Evolutionary conservation across 2,329 filamentous ascomycete genomes (phyloP).

Genomic region (Blumeriella jaapii): DNA sequence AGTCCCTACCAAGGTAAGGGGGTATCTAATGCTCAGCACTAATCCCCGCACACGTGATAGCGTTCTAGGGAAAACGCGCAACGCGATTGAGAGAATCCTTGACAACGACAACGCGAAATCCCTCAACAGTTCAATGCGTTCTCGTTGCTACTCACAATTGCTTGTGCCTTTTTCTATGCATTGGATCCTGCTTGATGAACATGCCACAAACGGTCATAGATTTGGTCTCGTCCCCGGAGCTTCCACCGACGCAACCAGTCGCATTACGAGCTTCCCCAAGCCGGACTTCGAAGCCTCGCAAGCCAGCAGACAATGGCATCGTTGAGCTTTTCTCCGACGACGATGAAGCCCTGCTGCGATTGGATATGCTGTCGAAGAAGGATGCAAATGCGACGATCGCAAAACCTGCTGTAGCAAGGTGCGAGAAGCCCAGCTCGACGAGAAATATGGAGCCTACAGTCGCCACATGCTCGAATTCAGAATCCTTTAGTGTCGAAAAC

Average conservation of each 20-base stretch:
- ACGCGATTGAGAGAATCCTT: too few relatives aligned
- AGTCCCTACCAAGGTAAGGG: too few relatives aligned
- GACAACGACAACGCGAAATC: too few relatives aligned
- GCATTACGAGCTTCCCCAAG: background rate
- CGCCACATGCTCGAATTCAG: background rate
- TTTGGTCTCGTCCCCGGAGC: slow-evolving; percentile 1
- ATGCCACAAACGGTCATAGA: slow-evolving; percentile 4
- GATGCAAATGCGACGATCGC: background rate
- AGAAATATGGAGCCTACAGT: background rate
- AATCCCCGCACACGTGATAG: too few relatives aligned
- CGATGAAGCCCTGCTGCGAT: background rate
- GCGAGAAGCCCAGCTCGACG: background rate
- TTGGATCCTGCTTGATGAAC: too few relatives aligned
- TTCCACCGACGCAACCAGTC: background rate
- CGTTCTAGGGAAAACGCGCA: too few relatives aligned
- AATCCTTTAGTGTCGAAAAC: background rate
- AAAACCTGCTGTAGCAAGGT: background rate
- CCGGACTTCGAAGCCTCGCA: background rate
- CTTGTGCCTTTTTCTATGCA: background rate
- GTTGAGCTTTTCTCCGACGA: slow-evolving; percentile 1
- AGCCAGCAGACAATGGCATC: background rate
- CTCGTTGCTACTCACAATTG: too few relatives aligned
- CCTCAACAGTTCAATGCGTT: too few relatives aligned
- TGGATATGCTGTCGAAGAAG: background rate
- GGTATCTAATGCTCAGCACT: too few relatives aligned